Evolutionary conservation across 805 yeast species (phyloP).

Genomic region (Cyberlindnera saturnus): DNA sequence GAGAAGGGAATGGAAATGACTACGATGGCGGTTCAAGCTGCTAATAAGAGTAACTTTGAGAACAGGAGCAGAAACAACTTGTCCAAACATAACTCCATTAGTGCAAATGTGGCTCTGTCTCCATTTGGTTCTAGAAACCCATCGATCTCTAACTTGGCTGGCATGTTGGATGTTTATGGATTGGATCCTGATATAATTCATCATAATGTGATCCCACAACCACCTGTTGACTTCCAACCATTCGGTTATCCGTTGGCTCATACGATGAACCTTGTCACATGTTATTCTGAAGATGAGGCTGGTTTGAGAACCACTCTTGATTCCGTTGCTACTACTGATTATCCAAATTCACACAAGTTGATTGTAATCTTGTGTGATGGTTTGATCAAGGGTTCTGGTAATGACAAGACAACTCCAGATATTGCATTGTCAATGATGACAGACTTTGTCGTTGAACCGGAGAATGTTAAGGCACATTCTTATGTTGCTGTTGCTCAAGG

Average conservation of each 20-base stretch:
- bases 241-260: constrained; percentile 75
- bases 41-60: constrained; percentile 17
- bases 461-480: constrained; percentile 74
- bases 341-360: constrained; percentile 91
- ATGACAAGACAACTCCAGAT: constrained; percentile 83
- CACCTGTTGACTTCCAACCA: constrained; percentile 85
- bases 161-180: constrained; percentile 31
- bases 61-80: constrained; percentile 7
- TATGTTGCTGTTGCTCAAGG: constrained; percentile 97
- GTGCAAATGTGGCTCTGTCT: constrained; percentile 8
- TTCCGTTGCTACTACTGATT: constrained; percentile 90
- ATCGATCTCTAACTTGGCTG: constrained; percentile 20
- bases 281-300: constrained; percentile 88
- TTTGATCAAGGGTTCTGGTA: constrained; percentile 89
- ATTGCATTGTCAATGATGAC: constrained; percentile 84
- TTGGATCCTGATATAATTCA: constrained; percentile 57
- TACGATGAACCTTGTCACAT: constrained; percentile 74
- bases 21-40: constrained; percentile 65
- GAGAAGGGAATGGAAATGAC: constrained; percentile 28
- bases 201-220: constrained; percentile 84
- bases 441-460: constrained; percentile 62
- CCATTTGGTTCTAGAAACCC: constrained; percentile 22
- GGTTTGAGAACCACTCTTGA: constrained; percentile 87
- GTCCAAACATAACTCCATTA: constrained; percentile 10
- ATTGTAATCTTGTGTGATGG: constrained; percentile 90